These are phyloP conservation scores for Allium sativum DNA, from an alignment of 106 monocot species.

Conservation along the genomic window DNA sequence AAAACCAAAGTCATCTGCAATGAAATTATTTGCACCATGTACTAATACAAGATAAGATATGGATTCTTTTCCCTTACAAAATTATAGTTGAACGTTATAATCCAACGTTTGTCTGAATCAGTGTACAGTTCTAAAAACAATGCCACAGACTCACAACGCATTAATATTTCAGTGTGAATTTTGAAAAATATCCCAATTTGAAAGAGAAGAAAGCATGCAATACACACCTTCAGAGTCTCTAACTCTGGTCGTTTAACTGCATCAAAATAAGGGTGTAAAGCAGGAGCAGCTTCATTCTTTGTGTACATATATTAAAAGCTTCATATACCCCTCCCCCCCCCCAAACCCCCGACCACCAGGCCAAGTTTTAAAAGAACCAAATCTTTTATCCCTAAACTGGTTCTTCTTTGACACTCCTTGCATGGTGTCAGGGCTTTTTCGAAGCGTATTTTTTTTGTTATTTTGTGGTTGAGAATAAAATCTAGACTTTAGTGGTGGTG, in stretches of 20 bases:
- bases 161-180: no score
- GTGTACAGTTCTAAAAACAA: no score
- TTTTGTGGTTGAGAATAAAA: conserved; percentile 6
- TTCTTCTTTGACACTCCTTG: conserved; percentile 1
- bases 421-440: neutral
- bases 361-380: conserved; percentile 41
- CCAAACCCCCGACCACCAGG: conserved; percentile 29
- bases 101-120: no score
- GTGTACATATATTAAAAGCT: conserved; percentile 2
- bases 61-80: no score
- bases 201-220: neutral
- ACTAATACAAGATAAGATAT: no score
- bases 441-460: neutral
- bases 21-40: no score
- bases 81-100: no score
- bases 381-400: conserved; percentile 22
- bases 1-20: no score
- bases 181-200: no score
- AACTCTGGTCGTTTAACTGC: conserved; percentile 63
- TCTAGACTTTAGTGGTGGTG: neutral
- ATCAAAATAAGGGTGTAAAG: conserved; percentile 44
- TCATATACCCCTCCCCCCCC: conserved; percentile 7
- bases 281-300: conserved; percentile 24
- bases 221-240: conserved; percentile 41
- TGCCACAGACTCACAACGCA: no score